These are phyloP conservation scores for Trichoderma virens DNA, from an alignment of 495 filamentous ascomycete genomes.

Conservation along the genomic window DNA sequence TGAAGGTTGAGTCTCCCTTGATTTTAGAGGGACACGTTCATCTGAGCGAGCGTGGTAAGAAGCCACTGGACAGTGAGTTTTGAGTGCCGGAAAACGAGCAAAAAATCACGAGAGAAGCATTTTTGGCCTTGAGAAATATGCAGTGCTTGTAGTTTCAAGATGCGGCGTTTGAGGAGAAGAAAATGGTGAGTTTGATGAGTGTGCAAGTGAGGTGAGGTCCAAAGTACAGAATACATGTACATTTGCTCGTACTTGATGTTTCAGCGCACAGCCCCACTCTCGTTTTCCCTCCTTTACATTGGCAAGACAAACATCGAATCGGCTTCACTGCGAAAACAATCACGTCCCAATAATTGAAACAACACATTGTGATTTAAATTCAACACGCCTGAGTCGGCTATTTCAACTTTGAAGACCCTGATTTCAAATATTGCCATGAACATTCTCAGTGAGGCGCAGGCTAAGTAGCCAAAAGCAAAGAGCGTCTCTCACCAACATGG, in stretches of 20 bases:
- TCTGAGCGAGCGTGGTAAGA: not conserved
- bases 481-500: not conserved
- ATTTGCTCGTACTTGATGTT: not conserved
- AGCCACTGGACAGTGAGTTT: not conserved
- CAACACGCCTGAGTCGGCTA: too few relatives aligned
- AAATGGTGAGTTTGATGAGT: not conserved
- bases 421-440: not conserved
- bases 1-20: not conserved
- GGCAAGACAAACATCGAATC: too few relatives aligned
- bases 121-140: not conserved
- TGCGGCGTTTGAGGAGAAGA: not conserved
- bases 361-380: too few relatives aligned
- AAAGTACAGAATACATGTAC: not conserved
- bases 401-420: too few relatives aligned
- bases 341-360: too few relatives aligned
- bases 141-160: not conserved
- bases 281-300: not conserved
- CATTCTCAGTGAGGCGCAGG: not conserved
- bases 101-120: not conserved
- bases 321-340: too few relatives aligned
- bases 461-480: not conserved
- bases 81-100: not conserved
- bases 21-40: not conserved
- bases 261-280: not conserved
- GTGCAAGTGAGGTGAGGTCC: not conserved